These are phyloP conservation scores for Xylaria sp. DNA, from an alignment of 2,329 filamentous ascomycete genomes.

Conservation along the genomic window DNA sequence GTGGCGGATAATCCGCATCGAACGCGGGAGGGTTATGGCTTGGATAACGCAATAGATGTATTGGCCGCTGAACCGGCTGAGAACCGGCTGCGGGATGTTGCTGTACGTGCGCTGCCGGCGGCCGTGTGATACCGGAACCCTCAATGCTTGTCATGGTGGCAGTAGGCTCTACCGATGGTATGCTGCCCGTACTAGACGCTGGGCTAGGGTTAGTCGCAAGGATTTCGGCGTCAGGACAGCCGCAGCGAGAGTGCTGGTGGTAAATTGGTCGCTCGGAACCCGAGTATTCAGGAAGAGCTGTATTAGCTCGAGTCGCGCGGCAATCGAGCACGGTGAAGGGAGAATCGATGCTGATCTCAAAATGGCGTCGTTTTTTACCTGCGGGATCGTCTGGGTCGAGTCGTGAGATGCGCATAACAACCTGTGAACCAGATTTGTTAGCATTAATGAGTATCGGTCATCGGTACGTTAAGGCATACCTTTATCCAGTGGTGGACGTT, in stretches of 20 bases:
- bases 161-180: slow-evolving; percentile 53
- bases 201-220: slow-evolving; percentile 71
- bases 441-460: background rate
- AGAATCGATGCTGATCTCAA: slow-evolving; percentile 96
- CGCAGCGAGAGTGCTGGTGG: slow-evolving; percentile 60
- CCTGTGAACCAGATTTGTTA: slow-evolving; percentile 60
- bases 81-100: slow-evolving; percentile 40
- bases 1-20: slow-evolving; percentile 80
- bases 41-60: slow-evolving; percentile 83
- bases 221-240: slow-evolving; percentile 63
- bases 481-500: slow-evolving; percentile 98
- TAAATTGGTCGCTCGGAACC: slow-evolving; percentile 63
- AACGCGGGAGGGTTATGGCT: slow-evolving; percentile 91
- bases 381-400: slow-evolving; percentile 79
- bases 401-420: slow-evolving; percentile 91
- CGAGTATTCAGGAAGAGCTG: slow-evolving; percentile 81
- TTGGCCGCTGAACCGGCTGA: slow-evolving; percentile 62
- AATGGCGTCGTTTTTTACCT: slow-evolving; percentile 80
- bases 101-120: slow-evolving; percentile 67
- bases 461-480: slow-evolving; percentile 56
- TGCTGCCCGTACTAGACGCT: slow-evolving; percentile 66
- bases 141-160: slow-evolving; percentile 33
- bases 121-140: slow-evolving; percentile 53
- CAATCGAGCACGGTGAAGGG: slow-evolving; percentile 94
- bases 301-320: slow-evolving; percentile 91